Evolutionary conservation across 257 asterid genomes (phyloP), one percentile per base, ranked within the genome.

Genomic region (Lithospermum erythrorhizon): DNA sequence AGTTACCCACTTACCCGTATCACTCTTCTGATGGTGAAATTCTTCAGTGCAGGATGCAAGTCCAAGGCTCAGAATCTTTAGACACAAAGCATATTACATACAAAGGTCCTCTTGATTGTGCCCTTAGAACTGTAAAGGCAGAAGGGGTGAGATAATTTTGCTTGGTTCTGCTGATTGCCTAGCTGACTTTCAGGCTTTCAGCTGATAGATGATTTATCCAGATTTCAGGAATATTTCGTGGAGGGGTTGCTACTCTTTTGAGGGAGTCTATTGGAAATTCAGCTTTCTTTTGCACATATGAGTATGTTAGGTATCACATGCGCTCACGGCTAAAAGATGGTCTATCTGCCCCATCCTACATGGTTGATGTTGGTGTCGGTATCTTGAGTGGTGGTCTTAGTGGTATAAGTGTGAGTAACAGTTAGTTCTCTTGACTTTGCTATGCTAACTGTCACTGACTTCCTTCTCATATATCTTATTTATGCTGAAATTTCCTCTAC

Each of bases 31-130:
- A 83, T 81, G 74, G 61, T 74, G 76, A 72, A 54, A 66, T 81
- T 72, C 77, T 90, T 70, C 98, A 91, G 96, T 86, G 98, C 83
- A 82, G 98, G 76, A 91, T 91, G 90, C 98, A 91, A 79, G 91
- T 87, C 79, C 98, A 91, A 78, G 96, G 94, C 66, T 75, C 79
- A 17, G 95, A 81, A 49, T 76, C 84, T 51, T 55, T 77, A 64
- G 61, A 77, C 69, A 75, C 78, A 16, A 78, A 76, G 61, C 69
- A 80, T 65, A 75, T 77, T 60, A 79, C 84, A 72, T 91, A 85
- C 73, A 79, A 65, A 20, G 65, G 94, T 65, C 88, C 98, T 52
- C 78, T 82, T 68, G 96, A 91, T 64, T 91, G 98, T 70, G 93
- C 95, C 55, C 67, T 83, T 52, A 84, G 71, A 78, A 86, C 96